Evolutionary conservation across 257 asterid species (phyloP).

Genomic region (Perilla frutescens): DNA sequence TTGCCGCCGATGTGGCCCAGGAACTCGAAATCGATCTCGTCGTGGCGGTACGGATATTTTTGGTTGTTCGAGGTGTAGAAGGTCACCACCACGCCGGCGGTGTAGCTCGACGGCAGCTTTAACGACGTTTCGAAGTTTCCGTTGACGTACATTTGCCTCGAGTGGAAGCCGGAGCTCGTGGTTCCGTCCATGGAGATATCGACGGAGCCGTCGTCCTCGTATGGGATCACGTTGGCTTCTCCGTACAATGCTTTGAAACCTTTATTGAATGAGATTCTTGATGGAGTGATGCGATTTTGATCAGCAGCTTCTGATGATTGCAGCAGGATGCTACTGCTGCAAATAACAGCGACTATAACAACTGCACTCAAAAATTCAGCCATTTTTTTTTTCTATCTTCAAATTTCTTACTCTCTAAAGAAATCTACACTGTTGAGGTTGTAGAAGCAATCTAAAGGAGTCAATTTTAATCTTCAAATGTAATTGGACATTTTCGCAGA

Average conservation of each 20-base stretch:
- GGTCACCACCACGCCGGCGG: constrained; percentile 54
- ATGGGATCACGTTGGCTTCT: constrained; percentile 36
- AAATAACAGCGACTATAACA: not conserved
- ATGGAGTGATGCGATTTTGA: not conserved
- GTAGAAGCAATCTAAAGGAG: too few relatives aligned
- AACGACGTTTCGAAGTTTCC: constrained; percentile 48
- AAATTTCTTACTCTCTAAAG: too few relatives aligned
- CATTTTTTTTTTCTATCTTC: not conserved
- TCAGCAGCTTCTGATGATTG: not conserved
- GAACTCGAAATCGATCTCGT: constrained; percentile 55
- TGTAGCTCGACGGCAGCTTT: constrained; percentile 46
- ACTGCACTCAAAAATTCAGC: not conserved
- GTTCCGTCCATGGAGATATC: constrained; percentile 44
- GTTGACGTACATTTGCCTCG: constrained; percentile 40
- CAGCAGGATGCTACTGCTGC: too few relatives aligned
- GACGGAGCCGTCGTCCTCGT: constrained; percentile 43
- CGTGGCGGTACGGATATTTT: constrained; percentile 42
- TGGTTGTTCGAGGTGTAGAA: constrained; percentile 45
- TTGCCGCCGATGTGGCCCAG: constrained; percentile 43
- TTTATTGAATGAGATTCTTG: constrained; percentile 18
- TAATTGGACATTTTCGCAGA: too few relatives aligned
- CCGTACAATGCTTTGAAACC: constrained; percentile 48
- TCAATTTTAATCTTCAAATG: too few relatives aligned
- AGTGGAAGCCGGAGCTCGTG: constrained; percentile 49
- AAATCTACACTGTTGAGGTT: too few relatives aligned